Base-by-base conservation (phyloP, 1,139 yeast species). In the Candida tropicalis region DNA sequence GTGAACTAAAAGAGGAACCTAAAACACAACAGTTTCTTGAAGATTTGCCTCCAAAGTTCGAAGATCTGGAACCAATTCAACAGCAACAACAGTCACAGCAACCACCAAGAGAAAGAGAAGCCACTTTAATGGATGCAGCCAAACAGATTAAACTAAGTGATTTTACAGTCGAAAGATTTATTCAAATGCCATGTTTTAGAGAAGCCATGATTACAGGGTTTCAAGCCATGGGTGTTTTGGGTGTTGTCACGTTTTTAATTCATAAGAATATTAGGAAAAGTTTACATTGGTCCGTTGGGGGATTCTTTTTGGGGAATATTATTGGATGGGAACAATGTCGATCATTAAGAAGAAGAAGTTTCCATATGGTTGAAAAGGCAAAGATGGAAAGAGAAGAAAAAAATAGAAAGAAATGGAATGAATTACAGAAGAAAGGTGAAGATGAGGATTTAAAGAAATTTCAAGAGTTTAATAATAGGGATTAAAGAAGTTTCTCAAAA, bases 241-340 rank as follows among this genome's bases (percentile, higher is more conserved):
- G 91, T 0, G 77, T 84, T 0, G 87, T 88, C 29, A 80, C 91
- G 42, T 81, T 84, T 47, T 58, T 84, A 29, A 80, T 86, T 42
- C 87, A 86, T 53, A 82, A 84, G 54, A 78, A 83, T 32, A 72
- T 84, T 1, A 59, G 69, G 6, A 75, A 77, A 49, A 82, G 95
- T 1, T 68, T 81, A 25, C 87, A 90, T 61, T 91, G 97, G 97
- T 84, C 84, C 5, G 74, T 87, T 40, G 87, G 88, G 36, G 96
- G 95, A 3, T 80, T 90, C 52, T 66, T 87, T 48, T 62, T 89
- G 28, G 97, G 97, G 1, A 82, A 88, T 41, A 74, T 87, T 1
- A 83, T 87, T 28, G 88, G 96, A 1, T 91, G 97, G 96, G 97
- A 91, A 62, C 96, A 88, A 63, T 91, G 98, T 61, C 73, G 96